phyloP scores from a whole-genome alignment of 345 rosid genomes.

The Murraya koenigii region DNA sequence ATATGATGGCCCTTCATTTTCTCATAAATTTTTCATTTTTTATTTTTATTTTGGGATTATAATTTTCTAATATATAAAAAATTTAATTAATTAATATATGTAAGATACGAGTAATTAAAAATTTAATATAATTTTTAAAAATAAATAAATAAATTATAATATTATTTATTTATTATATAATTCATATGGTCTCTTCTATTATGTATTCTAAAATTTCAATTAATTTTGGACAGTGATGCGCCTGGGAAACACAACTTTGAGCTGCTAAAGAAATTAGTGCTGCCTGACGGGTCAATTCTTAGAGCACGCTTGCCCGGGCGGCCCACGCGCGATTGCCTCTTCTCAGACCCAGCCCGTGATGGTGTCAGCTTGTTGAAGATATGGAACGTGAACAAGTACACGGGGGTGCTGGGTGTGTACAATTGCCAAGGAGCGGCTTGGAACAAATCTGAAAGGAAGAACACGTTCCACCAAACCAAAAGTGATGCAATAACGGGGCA shows the following conservation, averaged over 20 bases:
- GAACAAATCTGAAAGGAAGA: slow-evolving; percentile 67
- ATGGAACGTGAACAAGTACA: slow-evolving; percentile 98
- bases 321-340: slow-evolving; percentile 84
- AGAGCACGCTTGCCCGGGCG: slow-evolving; percentile 87
- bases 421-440: slow-evolving; percentile 99
- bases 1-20: background rate
- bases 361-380: slow-evolving; percentile 88
- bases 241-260: slow-evolving; percentile 91
- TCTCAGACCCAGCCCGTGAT: slow-evolving; percentile 83
- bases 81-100: too few relatives aligned
- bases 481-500: slow-evolving; percentile 51
- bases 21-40: background rate
- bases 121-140: too few relatives aligned
- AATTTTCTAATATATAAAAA: too few relatives aligned
- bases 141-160: too few relatives aligned
- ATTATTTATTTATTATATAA: too few relatives aligned
- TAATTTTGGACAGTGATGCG: slow-evolving; percentile 72
- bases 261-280: slow-evolving; percentile 67
- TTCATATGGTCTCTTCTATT: too few relatives aligned
- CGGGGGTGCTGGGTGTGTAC: slow-evolving; percentile 84
- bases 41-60: too few relatives aligned
- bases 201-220: too few relatives aligned
- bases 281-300: slow-evolving; percentile 90
- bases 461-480: slow-evolving; percentile 63
- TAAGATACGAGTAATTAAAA: rapidly evolving